Evolutionary conservation across 2,329 filamentous ascomycete species (phyloP), one percentile per base, ranked within the genome.

Genomic region (Diaporthe amygdali): DNA sequence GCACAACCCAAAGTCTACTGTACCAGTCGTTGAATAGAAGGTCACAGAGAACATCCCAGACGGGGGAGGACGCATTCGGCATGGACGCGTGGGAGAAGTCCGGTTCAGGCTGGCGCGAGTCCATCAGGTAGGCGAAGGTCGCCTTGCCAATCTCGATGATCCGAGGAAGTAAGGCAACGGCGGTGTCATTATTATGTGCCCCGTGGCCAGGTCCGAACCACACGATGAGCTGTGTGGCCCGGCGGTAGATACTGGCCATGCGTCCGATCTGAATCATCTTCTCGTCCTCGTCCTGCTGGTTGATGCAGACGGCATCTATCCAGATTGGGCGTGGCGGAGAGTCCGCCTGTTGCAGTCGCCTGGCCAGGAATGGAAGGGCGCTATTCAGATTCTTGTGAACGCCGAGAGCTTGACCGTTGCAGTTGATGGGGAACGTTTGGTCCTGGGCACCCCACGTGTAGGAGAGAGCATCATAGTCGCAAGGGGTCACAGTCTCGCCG

Each of bases 271-370:
- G 46, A 32, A 17, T 15, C 15, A 27, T 27, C n/a, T 51, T 52
- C 63, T 66, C 46, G 3, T 27, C 15, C 15, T 30, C 22, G 6
- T 66, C 63, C 25, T 12, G 20, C 46, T 52, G 63, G 32, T 52
- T 66, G 47, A 52, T 66, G 20, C 47, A 66, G 17, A 52, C 63
- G 22, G 46, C 32, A n/a, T 66, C 46, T 32, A 66, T 66, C 47
- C 63, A 66, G 5, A 66, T 54, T 27, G 6, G 27, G 27, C 27
- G 27, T 54, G 27, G 6, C 30, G 14, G 9, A 5, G 51, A 32
- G 27, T 17, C 51, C 17, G 7, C 17, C 51, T 32, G 51, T 9
- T 12, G 3, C 17, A 54, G 27, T 9, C 7, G 51, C 51, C 15
- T 54, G 17, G 27, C 51, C 17, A 34, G 27, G 27, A 2, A 54